phyloP scores from a whole-genome alignment of 176 grass and related monocot species.

The Bolboschoenus planiculmis region DNA sequence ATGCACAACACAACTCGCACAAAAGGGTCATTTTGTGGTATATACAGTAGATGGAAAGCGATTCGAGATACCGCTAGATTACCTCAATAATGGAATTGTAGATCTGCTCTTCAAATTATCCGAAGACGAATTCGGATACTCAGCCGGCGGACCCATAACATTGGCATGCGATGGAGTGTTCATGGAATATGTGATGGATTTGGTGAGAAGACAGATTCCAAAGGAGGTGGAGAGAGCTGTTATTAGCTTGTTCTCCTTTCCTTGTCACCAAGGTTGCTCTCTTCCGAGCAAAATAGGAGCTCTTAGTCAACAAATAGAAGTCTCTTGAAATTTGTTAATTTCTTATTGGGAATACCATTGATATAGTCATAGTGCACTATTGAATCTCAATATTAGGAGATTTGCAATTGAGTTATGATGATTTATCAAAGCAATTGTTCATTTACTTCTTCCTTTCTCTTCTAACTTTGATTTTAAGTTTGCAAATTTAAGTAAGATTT shows the following conservation, averaged over 20 bases:
- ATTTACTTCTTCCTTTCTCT: neutral
- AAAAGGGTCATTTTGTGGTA: constrained; percentile 29
- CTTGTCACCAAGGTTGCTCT: constrained; percentile 14
- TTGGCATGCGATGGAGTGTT: constrained; percentile 18
- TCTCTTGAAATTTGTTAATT: neutral
- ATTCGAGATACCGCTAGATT: constrained; percentile 24
- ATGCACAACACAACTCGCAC: constrained; percentile 4
- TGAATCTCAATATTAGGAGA: constrained; percentile 10
- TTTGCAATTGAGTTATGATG: neutral
- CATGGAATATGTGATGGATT: constrained; percentile 17
- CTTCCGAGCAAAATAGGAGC: neutral
- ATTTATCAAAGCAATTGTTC: neutral
- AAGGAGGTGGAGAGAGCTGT: constrained; percentile 13
- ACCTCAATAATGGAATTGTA: constrained; percentile 19
- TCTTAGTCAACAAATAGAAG: neutral
- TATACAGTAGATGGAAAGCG: constrained; percentile 23
- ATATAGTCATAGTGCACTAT: too few species aligned
- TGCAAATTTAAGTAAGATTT: neutral
- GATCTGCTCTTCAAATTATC: constrained; percentile 17
- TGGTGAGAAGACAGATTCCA: neutral
- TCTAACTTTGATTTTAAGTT: neutral
- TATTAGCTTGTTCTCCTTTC: constrained; percentile 20
- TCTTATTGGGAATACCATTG: neutral
- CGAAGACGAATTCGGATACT: constrained; percentile 27
- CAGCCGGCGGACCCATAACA: constrained; percentile 4